Evolutionary conservation across 192 early-diverging fungal genomes (phyloP).

Genomic region (Cladochytrium replicatum): DNA sequence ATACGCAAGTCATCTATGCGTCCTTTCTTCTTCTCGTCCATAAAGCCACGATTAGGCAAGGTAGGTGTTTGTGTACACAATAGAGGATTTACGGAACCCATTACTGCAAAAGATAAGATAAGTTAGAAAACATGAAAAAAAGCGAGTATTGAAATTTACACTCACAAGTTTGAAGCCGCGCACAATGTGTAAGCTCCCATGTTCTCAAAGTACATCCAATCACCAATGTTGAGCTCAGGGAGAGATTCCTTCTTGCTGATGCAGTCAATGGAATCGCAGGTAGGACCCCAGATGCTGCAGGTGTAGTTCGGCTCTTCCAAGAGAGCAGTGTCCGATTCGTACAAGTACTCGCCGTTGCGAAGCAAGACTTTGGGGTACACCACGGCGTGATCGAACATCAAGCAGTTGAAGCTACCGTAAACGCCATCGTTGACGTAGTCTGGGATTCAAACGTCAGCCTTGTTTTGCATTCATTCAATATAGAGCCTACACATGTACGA

Average conservation of each 20-base stretch:
- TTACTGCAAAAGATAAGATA: too few relatives aligned
- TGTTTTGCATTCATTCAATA: too few relatives aligned
- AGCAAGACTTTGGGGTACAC: constrained; percentile 61
- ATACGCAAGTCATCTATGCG: too few relatives aligned
- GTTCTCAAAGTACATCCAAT: constrained; percentile 89
- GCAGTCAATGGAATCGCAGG: constrained; percentile 98
- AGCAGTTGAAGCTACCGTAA: constrained; percentile 97
- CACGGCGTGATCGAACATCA: constrained; percentile 90
- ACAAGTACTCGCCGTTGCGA: constrained; percentile 32
- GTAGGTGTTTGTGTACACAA: constrained; percentile 81
- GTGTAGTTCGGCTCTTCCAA: constrained; percentile 33
- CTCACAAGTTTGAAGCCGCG: constrained; percentile 50
- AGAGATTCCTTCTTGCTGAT: constrained; percentile 55
- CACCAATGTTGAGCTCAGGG: constrained; percentile 81
- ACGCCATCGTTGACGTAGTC: constrained; percentile 98
- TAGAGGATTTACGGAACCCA: constrained; percentile 66
- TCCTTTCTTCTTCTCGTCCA: too few relatives aligned
- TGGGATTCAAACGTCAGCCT: too few relatives aligned
- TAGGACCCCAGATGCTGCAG: constrained; percentile 91
- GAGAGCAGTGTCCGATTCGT: not conserved
- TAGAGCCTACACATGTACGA: constrained; percentile 55
- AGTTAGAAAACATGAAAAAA: not conserved
- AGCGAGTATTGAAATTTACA: not conserved
- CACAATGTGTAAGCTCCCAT: constrained; percentile 98
- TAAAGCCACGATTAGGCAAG: too few relatives aligned